Conservation (phyloP, 768 basidiomycete genomes). For the Boletus sensibilis region DNA sequence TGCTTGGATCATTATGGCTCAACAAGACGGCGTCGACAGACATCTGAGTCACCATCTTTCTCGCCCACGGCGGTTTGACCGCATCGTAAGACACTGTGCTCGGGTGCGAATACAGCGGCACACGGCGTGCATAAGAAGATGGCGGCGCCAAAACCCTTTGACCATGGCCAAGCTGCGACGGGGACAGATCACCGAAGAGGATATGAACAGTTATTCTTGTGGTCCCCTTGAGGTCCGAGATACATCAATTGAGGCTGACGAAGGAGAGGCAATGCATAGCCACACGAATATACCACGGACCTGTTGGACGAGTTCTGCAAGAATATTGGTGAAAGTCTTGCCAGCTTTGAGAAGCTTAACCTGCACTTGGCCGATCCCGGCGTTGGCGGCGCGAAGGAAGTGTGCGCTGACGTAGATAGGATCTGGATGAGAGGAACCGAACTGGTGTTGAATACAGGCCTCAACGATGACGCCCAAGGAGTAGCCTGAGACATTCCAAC, state of each 20-base stretch:
- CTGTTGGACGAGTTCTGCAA: conserved; percentile 57
- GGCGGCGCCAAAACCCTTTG: conserved; percentile 42
- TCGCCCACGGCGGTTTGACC: conserved; percentile 35
- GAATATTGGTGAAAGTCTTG: conserved; percentile 54
- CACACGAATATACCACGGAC: conserved; percentile 32
- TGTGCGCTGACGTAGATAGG: conserved; percentile 62
- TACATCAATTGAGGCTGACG: background rate
- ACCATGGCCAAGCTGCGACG: conserved; percentile 21
- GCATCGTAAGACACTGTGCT: conserved; percentile 33
- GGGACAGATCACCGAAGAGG: conserved; percentile 52
- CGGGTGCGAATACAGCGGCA: conserved; percentile 57
- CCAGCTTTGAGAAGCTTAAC: conserved; percentile 50
- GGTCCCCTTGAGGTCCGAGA: conserved; percentile 35
- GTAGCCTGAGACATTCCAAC: conserved; percentile 44
- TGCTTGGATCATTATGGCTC: conserved; percentile 39
- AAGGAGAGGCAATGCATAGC: background rate
- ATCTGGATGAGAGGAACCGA: conserved; percentile 47
- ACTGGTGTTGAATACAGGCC: conserved; percentile 53
- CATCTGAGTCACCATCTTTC: conserved; percentile 34
- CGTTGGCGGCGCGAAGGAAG: conserved; percentile 47
- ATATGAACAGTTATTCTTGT: conserved; percentile 52
- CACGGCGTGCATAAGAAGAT: conserved; percentile 57
- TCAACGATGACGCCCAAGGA: conserved; percentile 54
- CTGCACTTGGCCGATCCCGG: conserved; percentile 45
- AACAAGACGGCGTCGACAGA: conserved; percentile 43